Evolutionary conservation across 164 flowering plant species (phyloP).

Genomic region (Pachysandra terminalis): DNA sequence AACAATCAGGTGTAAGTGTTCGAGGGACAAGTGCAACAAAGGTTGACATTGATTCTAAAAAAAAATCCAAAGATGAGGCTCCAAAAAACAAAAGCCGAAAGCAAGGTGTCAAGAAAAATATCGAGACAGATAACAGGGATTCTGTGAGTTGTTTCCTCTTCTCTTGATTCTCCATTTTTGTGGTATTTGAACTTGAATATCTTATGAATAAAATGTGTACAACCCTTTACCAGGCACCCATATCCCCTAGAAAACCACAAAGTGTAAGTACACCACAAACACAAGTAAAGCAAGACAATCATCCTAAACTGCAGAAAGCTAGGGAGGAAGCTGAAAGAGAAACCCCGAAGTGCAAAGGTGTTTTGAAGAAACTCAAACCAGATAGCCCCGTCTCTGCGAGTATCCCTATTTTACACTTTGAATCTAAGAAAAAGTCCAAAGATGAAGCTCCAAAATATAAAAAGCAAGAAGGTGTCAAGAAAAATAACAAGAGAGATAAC

Average conservation of each 20-base stretch:
- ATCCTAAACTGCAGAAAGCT: background rate
- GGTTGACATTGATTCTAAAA: background rate
- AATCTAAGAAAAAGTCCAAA: background rate
- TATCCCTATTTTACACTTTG: background rate
- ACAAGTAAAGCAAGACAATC: background rate
- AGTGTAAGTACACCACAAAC: background rate
- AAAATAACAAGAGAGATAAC: background rate
- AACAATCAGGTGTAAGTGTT: background rate
- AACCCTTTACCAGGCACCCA: slow-evolving; percentile 1
- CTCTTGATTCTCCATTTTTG: background rate
- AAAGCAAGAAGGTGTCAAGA: background rate
- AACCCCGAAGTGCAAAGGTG: slow-evolving; percentile 6
- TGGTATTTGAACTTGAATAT: background rate
- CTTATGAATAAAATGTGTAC: background rate
- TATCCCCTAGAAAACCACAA: slow-evolving; percentile 5
- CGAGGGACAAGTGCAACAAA: background rate
- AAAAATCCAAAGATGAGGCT: background rate
- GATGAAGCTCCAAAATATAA: background rate
- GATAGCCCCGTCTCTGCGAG: slow-evolving; percentile 14
- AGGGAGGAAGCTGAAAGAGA: slow-evolving; percentile 6
- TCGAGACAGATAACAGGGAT: background rate
- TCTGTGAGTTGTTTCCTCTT: background rate
- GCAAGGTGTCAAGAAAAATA: background rate
- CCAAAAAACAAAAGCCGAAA: background rate
- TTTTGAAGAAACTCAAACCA: slow-evolving; percentile 6